Conservation (phyloP, 257 asterid genomes). For the Lycium barbarum region DNA sequence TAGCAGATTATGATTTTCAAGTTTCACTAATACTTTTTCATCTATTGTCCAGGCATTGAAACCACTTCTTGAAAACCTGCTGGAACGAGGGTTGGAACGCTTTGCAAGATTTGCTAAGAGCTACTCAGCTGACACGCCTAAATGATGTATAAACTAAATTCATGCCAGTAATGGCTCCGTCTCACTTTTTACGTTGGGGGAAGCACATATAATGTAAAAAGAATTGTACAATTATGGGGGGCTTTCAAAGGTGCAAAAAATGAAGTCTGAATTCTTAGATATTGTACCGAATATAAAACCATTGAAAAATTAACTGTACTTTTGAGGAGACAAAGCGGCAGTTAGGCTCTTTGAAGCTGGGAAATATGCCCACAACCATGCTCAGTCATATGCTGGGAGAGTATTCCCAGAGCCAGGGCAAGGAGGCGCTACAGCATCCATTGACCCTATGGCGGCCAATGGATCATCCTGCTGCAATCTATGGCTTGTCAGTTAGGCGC, state of each 20-base stretch:
- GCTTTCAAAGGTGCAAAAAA: neutral
- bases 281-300: neutral
- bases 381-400: neutral
- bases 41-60: slow-evolving; percentile 66
- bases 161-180: slow-evolving; percentile 22
- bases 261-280: neutral
- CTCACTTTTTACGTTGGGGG: slow-evolving; percentile 3
- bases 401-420: neutral
- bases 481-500: neutral
- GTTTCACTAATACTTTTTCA: neutral
- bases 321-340: neutral
- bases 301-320: neutral
- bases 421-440: neutral
- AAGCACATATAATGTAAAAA: neutral
- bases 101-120: slow-evolving; percentile 65
- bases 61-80: slow-evolving; percentile 83
- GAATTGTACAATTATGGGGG: neutral
- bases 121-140: slow-evolving; percentile 55
- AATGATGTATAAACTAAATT: slow-evolving; percentile 37
- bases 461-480: neutral
- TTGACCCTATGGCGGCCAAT: neutral
- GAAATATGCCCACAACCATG: neutral
- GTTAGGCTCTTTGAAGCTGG: neutral
- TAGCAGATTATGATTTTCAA: neutral
- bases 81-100: slow-evolving; percentile 62